These are phyloP conservation scores for Iberis amara DNA, from an alignment of 441 rosid species.

Conservation along the genomic window DNA sequence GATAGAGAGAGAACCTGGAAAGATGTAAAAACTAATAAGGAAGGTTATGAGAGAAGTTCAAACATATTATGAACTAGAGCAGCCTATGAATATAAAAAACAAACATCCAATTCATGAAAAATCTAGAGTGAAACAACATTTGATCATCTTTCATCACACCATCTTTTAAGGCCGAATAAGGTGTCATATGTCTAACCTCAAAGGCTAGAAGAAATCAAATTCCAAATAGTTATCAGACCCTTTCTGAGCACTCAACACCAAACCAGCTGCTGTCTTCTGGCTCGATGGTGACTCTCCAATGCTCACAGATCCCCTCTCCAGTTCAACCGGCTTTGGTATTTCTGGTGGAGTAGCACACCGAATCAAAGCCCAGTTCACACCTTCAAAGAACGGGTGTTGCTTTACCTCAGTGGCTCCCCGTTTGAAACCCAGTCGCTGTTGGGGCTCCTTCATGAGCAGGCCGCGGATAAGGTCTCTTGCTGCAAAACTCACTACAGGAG, in stretches of 20 bases:
- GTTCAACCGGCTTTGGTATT: constrained; percentile 70
- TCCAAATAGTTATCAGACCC: constrained; percentile 84
- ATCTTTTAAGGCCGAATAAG: constrained; percentile 16
- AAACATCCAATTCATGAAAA: constrained; percentile 41
- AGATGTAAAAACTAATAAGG: not conserved
- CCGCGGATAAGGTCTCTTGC: constrained; percentile 83
- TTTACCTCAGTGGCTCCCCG: constrained; percentile 93
- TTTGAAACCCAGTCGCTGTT: constrained; percentile 71
- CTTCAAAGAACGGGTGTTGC: constrained; percentile 49
- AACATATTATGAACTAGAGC: constrained; percentile 23
- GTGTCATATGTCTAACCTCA: not conserved
- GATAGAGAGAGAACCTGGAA: constrained; percentile 15
- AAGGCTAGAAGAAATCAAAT: constrained; percentile 88
- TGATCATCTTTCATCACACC: constrained; percentile 23
- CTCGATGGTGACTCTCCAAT: constrained; percentile 43
- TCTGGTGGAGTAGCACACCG: constrained; percentile 92
- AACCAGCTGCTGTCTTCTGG: constrained; percentile 40
- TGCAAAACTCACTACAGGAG: constrained; percentile 80
- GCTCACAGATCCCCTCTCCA: constrained; percentile 46
- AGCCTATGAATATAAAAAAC: constrained; percentile 25
- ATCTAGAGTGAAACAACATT: constrained; percentile 37
- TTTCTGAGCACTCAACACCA: constrained; percentile 41
- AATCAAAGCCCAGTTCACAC: constrained; percentile 83
- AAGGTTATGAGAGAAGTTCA: constrained; percentile 11
- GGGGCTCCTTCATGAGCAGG: constrained; percentile 81